phyloP scores from a whole-genome alignment of 2,329 filamentous ascomycete species.

The Calonectria pseudoreteaudii region DNA sequence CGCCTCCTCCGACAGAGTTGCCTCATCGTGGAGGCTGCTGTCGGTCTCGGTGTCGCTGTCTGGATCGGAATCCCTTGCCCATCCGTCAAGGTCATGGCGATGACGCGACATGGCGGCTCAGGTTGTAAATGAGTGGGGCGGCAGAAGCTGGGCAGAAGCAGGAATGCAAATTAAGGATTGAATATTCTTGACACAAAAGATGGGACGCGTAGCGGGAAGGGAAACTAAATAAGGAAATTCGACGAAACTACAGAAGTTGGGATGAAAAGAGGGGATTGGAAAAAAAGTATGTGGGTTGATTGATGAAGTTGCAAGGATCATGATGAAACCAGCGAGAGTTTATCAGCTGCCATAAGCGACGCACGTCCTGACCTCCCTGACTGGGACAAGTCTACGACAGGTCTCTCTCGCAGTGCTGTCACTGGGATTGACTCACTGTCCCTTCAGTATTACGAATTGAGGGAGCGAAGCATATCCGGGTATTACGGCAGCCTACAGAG shows the following conservation, averaged over 20 bases:
- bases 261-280: not conserved
- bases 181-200: not conserved
- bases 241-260: not conserved
- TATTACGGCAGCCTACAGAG: not conserved
- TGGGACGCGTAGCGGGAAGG: not conserved
- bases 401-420: not conserved
- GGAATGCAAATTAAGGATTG: not conserved
- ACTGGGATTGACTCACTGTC: not conserved
- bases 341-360: not conserved
- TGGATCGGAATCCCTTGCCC: not conserved
- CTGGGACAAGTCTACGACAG: conserved; percentile 1
- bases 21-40: conserved; percentile 17
- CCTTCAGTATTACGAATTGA: not conserved
- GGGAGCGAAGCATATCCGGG: conserved; percentile 7
- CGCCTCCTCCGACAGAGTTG: conserved; percentile 28
- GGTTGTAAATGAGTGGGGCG: not conserved
- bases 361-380: conserved; percentile 20
- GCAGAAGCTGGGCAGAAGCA: not conserved
- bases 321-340: conserved; percentile 10
- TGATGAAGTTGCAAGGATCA: not conserved
- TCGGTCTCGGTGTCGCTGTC: conserved; percentile 25
- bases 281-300: not conserved
- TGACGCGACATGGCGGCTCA: conserved; percentile 7
- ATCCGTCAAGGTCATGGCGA: not conserved
- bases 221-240: not conserved